Base-by-base conservation (phyloP, 2,329 filamentous ascomycete species). In the Lasiodiplodia theobromae region DNA sequence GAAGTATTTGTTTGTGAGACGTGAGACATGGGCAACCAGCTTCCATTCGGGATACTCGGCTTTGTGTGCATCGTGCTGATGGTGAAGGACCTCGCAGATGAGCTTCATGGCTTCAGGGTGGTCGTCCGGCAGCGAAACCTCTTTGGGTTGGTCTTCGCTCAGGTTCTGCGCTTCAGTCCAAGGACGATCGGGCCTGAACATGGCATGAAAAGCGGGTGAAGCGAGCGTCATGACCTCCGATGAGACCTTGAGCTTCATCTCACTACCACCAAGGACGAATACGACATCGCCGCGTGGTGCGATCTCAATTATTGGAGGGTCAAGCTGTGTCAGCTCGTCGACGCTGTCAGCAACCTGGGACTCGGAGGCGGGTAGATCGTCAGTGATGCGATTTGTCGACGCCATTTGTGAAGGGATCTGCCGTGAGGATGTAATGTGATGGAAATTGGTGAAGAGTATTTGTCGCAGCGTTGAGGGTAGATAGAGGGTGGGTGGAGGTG, bases 81-180 rank as follows among this genome's bases (percentile, higher is more conserved):
- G 60, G 60, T 65, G 60, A 28, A 65, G 23, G 14, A 65, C 11
- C 8, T 18, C 44, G 28, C 60, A 65, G 12, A 65, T 28, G 10
- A 65, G 18, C 21, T 38, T 37, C 44, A 65, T 65, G 28, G 40
- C 60, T 31, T 34, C 14, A 6, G 40, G 28, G 37, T 53, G 16
- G 25, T 65, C 60, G 16, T 65, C 44, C 1, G 44, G 44, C 25
- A 65, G 8, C 16, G 40, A 16, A 18, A 65, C 23, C 14, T 53
- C 14, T 47, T 65, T 65, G 5, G 60, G 47, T 10, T 21, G 49
- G 7, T 16, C 31, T 18, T 40, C 25, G 58, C 21, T 63, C n/a
- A 63, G 7, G 18, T 18, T 18, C 16, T 7, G 40, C 16, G 40
- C 40, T 44, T 18, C 40, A 7, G 40, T 8, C 40, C 40, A 44